A percentile compares a stretch with the other conserved stretches of the same genome.
Conservation (phyloP, 495 filamentous ascomycete species). For the Hypoxylon subgilvum region DNA sequence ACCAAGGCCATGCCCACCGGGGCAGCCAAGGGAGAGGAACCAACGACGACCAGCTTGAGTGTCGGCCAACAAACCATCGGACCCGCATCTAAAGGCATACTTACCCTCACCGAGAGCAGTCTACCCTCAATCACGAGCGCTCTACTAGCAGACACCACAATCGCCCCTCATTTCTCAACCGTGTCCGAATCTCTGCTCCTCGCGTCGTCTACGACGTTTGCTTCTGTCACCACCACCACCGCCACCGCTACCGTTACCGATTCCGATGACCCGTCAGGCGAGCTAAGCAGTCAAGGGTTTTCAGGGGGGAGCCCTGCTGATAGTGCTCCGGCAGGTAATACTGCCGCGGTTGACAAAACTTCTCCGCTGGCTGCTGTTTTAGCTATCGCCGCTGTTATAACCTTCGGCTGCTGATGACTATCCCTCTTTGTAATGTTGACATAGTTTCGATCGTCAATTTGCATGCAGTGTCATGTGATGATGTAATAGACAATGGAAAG, state of each 20-base stretch:
- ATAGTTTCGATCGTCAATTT: conserved; percentile 12
- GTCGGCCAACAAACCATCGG: conserved; percentile 13
- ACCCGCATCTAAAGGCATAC: conserved; percentile 3
- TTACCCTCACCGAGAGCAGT: conserved; percentile 5
- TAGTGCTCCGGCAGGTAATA: conserved; percentile 1
- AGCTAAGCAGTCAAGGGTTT: conserved; percentile 1
- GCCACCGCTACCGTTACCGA: conserved; percentile 7
- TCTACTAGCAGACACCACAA: conserved; percentile 15
- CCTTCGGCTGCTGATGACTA: conserved; percentile 31
- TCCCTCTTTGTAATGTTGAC: neutral
- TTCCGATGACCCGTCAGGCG: conserved; percentile 4
- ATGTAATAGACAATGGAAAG: neutral
- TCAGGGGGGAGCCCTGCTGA: conserved; percentile 15
- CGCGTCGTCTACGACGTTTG: conserved; percentile 20
- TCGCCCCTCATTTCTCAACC: conserved; percentile 6
- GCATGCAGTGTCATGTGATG: conserved; percentile 30
- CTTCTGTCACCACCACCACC: conserved; percentile 2
- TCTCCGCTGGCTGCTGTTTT: conserved; percentile 36
- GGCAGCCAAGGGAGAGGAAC: neutral
- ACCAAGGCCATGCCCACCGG: conserved; percentile 14
- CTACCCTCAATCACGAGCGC: neutral
- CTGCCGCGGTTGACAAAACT: conserved; percentile 20
- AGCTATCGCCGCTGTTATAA: conserved; percentile 32
- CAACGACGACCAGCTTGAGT: conserved; percentile 4
- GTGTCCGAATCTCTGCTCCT: conserved; percentile 24